These are phyloP conservation scores for Russula dissimulans DNA, from an alignment of 768 basidiomycete species.

Conservation along the genomic window DNA sequence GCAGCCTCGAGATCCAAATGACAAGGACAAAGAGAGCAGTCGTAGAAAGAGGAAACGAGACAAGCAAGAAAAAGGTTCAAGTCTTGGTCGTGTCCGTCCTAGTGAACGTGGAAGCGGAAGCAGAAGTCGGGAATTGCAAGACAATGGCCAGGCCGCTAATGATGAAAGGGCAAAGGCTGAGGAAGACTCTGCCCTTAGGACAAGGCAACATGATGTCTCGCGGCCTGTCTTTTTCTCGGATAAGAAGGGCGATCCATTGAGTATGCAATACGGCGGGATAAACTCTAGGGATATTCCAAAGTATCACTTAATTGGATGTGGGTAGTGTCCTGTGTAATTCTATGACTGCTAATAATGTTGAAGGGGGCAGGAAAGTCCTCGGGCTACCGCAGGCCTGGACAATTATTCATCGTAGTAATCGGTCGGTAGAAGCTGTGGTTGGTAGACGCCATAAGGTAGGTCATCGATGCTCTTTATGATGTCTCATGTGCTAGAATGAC, in stretches of 20 bases:
- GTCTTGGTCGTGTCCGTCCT: constrained; percentile 10
- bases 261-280: constrained; percentile 16
- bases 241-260: constrained; percentile 19
- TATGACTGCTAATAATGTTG: constrained; percentile 11
- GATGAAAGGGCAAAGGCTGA: constrained; percentile 28
- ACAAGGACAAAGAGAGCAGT: constrained; percentile 24
- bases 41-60: constrained; percentile 23
- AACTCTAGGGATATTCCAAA: constrained; percentile 15
- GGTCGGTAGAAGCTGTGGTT: constrained; percentile 11
- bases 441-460: constrained; percentile 16
- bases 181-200: constrained; percentile 28
- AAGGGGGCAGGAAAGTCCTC: constrained; percentile 19
- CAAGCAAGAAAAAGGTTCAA: constrained; percentile 2
- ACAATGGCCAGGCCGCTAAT: constrained; percentile 17
- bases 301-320: constrained; percentile 17
- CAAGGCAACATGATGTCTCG: constrained; percentile 23
- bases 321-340: background rate
- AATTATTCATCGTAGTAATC: constrained; percentile 4
- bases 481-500: background rate
- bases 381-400: constrained; percentile 12
- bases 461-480: constrained; percentile 24
- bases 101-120: constrained; percentile 25
- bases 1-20: constrained; percentile 17
- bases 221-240: constrained; percentile 50
- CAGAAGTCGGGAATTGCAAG: background rate